These are phyloP conservation scores for Blattamonas nauphoetae DNA, from an alignment of 78 protist species.

Conservation along the genomic window DNA sequence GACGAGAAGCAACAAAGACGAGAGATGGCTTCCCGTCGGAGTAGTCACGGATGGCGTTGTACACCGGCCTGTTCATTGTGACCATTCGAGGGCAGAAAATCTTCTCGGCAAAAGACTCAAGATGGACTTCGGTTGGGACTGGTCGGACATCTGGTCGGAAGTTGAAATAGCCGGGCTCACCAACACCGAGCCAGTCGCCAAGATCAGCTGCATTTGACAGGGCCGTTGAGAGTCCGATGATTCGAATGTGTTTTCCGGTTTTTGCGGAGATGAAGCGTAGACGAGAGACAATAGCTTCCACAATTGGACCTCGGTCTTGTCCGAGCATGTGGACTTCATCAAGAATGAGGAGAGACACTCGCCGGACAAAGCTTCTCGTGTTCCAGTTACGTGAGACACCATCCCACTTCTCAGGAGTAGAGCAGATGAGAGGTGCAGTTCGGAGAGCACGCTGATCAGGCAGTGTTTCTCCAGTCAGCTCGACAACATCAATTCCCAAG, in stretches of 20 bases:
- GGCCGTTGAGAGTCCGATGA: conserved; percentile 94
- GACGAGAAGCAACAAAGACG: conserved; percentile 88
- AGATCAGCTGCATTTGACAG: conserved; percentile 93
- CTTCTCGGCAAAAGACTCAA: conserved; percentile 84
- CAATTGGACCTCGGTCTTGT: conserved; percentile 85
- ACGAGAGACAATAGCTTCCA: conserved; percentile 62
- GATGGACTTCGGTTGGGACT: conserved; percentile 75
- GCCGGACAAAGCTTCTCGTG: conserved; percentile 57
- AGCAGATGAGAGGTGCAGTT: conserved; percentile 77
- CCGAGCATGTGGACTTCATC: conserved; percentile 94
- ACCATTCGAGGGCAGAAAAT: conserved; percentile 99
- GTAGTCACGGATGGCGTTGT: conserved; percentile 63
- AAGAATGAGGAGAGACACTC: conserved; percentile 68
- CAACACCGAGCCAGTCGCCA: conserved; percentile 90
- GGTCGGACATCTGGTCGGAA: conserved; percentile 93
- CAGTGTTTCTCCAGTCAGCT: conserved; percentile 78
- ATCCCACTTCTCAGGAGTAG: conserved; percentile 99
- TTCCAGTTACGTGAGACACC: conserved; percentile 87
- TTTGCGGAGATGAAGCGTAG: conserved; percentile 26
- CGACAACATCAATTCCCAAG: conserved; percentile 71
- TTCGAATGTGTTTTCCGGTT: conserved; percentile 38
- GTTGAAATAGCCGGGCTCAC: conserved; percentile 71
- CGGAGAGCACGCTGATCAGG: conserved; percentile 15
- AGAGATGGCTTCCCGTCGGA: conserved; percentile 67
- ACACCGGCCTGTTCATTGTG: conserved; percentile 96